Percentiles rank a stretch among this genome's conserved stretches.
Evolutionary conservation across 1,284 basidiomycete genomes (phyloP).

Genomic region (Ganoderma lucidum): DNA sequence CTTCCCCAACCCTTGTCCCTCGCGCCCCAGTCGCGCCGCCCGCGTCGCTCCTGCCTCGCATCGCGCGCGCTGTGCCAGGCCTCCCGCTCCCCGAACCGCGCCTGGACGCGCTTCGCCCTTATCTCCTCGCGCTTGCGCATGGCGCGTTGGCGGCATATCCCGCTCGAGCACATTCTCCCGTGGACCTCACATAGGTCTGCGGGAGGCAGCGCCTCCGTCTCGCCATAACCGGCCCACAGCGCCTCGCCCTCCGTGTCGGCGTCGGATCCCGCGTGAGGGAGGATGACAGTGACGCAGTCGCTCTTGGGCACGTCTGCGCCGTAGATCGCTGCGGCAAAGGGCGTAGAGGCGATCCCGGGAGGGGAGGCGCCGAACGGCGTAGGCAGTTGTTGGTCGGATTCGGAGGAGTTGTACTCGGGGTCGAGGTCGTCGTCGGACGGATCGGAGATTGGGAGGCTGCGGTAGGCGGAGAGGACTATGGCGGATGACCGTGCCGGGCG

Average conservation of each 20-base stretch:
- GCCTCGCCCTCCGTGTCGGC: background rate
- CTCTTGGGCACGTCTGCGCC: constrained; percentile 23
- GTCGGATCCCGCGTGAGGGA: background rate
- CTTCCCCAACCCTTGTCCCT: background rate
- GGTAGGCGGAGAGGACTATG: background rate
- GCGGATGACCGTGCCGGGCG: background rate
- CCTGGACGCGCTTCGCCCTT: constrained; percentile 19
- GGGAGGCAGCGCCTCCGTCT: constrained; percentile 3
- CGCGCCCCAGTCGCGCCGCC: background rate
- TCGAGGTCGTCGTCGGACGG: background rate
- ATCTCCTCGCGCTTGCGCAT: constrained; percentile 24
- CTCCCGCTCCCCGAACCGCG: constrained; percentile 25
- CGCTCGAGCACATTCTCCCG: constrained; percentile 35
- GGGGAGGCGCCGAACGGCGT: background rate
- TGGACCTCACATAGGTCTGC: constrained; percentile 33
- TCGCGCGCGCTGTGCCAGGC: background rate
- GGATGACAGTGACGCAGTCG: background rate
- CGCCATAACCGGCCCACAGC: constrained; percentile 16
- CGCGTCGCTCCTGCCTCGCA: background rate
- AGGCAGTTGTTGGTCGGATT: background rate
- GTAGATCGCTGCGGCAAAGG: constrained; percentile 24
- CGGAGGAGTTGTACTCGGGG: background rate
- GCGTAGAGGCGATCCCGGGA: background rate
- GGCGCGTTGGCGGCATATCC: constrained; percentile 36
- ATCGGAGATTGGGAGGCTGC: background rate